A percentile compares a stretch with the other conserved stretches of the same genome.
Conservation (phyloP, 2,329 filamentous ascomycete genomes). For the Fusarium sp. region DNA sequence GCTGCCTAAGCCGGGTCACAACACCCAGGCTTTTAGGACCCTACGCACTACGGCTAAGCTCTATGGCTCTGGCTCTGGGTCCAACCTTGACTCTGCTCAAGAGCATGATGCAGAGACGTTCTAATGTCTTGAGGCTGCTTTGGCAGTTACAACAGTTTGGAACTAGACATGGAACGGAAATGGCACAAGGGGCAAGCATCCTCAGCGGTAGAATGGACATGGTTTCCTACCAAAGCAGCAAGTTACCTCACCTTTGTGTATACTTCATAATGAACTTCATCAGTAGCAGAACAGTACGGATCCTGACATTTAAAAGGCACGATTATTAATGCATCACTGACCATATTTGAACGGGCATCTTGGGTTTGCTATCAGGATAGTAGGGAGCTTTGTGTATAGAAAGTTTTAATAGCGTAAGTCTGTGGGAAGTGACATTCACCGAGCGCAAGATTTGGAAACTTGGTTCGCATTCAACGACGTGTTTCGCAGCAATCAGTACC, state of each 20-base stretch:
- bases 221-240: background rate
- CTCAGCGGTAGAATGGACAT: background rate
- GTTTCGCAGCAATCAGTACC: too few relatives aligned
- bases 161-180: background rate
- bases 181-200: background rate
- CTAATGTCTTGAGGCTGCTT: background rate
- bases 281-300: background rate
- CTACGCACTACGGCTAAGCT: background rate
- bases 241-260: background rate
- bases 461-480: too few relatives aligned
- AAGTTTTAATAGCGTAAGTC: too few relatives aligned
- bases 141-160: background rate
- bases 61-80: background rate
- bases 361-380: too few relatives aligned
- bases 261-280: background rate
- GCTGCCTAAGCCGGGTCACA: background rate
- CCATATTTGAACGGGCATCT: background rate
- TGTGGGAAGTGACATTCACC: too few relatives aligned
- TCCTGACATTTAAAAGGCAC: background rate
- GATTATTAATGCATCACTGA: background rate
- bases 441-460: too few relatives aligned
- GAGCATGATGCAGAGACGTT: background rate
- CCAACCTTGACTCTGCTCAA: background rate
- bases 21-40: too few relatives aligned
- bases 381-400: too few relatives aligned